Percentiles rank a stretch among this genome's conserved stretches.
These are phyloP conservation scores for Ophiostoma australiae DNA, from an alignment of 2,329 filamentous ascomycete species.

Conservation along the genomic window DNA sequence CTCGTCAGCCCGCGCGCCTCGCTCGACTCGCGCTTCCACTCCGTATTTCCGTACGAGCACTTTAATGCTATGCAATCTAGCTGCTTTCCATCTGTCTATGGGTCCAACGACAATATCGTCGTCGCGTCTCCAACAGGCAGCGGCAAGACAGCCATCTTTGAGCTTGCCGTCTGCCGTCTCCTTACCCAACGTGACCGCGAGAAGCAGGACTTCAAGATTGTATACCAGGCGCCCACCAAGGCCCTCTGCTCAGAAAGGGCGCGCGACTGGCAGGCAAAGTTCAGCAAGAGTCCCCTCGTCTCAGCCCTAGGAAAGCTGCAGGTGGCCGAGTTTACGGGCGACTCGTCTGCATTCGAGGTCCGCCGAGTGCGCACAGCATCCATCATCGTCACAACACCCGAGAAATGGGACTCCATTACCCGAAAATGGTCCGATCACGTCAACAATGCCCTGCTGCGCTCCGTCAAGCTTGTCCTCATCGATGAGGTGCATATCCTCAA, in stretches of 20 bases:
- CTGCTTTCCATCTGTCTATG: conserved; percentile 64
- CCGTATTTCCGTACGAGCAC: conserved; percentile 65
- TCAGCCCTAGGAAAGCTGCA: conserved; percentile 42
- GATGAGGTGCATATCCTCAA: conserved; percentile 87
- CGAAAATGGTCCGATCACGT: conserved; percentile 81
- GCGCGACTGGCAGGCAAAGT: conserved; percentile 73
- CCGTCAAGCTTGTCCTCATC: conserved; percentile 76
- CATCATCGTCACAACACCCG: conserved; percentile 81
- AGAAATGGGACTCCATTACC: conserved; percentile 89
- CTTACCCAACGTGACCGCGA: conserved; percentile 48
- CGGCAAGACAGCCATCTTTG: conserved; percentile 76
- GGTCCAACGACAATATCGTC: conserved; percentile 68
- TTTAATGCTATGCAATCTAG: conserved; percentile 84
- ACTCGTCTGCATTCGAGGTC: conserved; percentile 65
- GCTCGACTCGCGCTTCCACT: conserved; percentile 59
- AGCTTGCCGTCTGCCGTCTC: conserved; percentile 74
- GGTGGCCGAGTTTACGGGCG: conserved; percentile 76
- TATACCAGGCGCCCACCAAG: conserved; percentile 83
- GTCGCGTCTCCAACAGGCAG: conserved; percentile 78
- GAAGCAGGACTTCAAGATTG: conserved; percentile 63
- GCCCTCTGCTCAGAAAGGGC: conserved; percentile 73
- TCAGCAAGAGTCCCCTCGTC: conserved; percentile 35
- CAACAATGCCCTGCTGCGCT: conserved; percentile 52
- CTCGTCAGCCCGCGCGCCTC: conserved; percentile 44
- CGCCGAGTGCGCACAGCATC: conserved; percentile 65